A percentile compares a stretch with the other conserved stretches of the same genome.
phyloP scores from a whole-genome alignment of 371 early-diverging fungal genomes.

The Thermomucor indicae-seudaticae region DNA sequence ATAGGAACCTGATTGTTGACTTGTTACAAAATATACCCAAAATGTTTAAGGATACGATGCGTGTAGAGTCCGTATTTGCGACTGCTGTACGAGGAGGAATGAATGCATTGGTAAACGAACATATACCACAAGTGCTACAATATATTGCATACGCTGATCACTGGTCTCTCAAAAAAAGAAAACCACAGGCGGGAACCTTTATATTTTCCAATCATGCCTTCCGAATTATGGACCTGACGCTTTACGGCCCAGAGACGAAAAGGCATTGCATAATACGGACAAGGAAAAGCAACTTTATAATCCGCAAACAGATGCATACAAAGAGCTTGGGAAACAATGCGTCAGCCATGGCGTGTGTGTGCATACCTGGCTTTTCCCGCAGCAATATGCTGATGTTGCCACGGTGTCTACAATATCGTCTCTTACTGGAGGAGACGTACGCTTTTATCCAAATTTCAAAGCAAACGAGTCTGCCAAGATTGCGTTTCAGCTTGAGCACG shows the following conservation, averaged over 20 bases:
- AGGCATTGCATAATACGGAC: slow-evolving; percentile 83
- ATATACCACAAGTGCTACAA: not conserved
- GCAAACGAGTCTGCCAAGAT: slow-evolving; percentile 69
- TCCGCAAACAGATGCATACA: slow-evolving; percentile 85
- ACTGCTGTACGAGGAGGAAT: slow-evolving; percentile 82
- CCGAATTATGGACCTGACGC: slow-evolving; percentile 87
- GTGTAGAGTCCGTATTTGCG: slow-evolving; percentile 79
- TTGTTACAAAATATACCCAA: slow-evolving; percentile 79
- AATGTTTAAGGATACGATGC: slow-evolving; percentile 79
- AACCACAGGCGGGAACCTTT: slow-evolving; percentile 78
- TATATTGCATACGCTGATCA: not conserved
- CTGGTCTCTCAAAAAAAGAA: slow-evolving; percentile 6
- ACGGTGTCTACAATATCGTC: slow-evolving; percentile 70
- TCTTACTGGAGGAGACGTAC: slow-evolving; percentile 85
- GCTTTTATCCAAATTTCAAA: slow-evolving; percentile 79
- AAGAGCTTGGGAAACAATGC: slow-evolving; percentile 76
- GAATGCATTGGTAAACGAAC: slow-evolving; percentile 62
- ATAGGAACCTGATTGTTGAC: slow-evolving; percentile 73
- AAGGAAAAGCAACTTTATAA: slow-evolving; percentile 84
- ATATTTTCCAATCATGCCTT: slow-evolving; percentile 86
- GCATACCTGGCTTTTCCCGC: slow-evolving; percentile 86
- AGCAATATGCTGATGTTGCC: slow-evolving; percentile 86
- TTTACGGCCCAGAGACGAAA: slow-evolving; percentile 83
- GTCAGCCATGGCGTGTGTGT: slow-evolving; percentile 82
- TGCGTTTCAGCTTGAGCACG: slow-evolving; percentile 68